Evolutionary conservation across 2,329 filamentous ascomycete species (phyloP), one percentile per base, ranked within the genome.

Genomic region (Immersiporthe knoxdaviesiana): DNA sequence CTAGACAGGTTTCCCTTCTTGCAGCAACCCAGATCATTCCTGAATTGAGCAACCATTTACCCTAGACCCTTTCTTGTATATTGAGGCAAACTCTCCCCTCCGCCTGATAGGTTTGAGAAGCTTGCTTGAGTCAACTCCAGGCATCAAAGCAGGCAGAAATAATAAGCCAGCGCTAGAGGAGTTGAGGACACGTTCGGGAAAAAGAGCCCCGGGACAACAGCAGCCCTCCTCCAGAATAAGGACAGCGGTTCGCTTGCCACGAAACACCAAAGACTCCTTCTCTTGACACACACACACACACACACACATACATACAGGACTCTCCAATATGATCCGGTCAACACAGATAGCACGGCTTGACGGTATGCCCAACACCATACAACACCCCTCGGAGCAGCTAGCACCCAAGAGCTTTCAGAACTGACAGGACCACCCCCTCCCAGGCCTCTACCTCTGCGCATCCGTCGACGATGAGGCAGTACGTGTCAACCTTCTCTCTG

Each of bases 321-420:
- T 65, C 27, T 35, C 54, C 73, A 79, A 74, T 35, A 96, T 95
- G 94, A 95, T 97, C 77, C 89, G 88, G 80, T 96, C 94, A 76
- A 99, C 95, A 66, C 93, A 97, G 83, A 97, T 99, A 83, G 91
- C 93, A 73, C 88, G 96, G 81, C 88, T 98, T 65, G 96, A 98
- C 82, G 95, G 94, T 96, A 78, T 69, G 75, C 71, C 50, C 39
- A 35, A 41, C 52, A 21, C 70, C 68, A 62, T 71, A 35, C 35
- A 35, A 4, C n/a, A n/a, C 72, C 68, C 66, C 58, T 16, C 32
- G 5, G 27, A 14, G 16, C 63, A 64, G 59, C 63, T 10, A 11
- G 18, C 35, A n/a, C 35, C 5, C 41, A 16, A 63, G 61, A 50
- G 24, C 12, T 12, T 12, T 44, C 44, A 44, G 39, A 63, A 65